Base-by-base conservation (phyloP, 805 yeast genomes). In the Wickerhamomyces ciferrii region DNA sequence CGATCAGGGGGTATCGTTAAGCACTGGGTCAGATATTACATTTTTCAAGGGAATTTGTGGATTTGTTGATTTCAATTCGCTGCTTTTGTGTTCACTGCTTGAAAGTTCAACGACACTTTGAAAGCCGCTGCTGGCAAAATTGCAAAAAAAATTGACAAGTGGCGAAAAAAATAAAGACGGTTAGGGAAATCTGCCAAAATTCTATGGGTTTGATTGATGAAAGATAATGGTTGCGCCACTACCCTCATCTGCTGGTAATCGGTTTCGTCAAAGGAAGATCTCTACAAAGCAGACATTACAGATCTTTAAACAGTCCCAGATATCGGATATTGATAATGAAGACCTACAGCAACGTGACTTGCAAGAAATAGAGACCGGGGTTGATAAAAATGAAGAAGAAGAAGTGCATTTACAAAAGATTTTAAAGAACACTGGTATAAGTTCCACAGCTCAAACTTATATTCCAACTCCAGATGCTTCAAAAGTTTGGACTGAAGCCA, bases 381-480 rank as follows among this genome's bases (percentile, higher is more conserved):
- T 94, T 38, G 99, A 94, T 60, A 94, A 94, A 63, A 89, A 87
- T 55, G 99, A 94, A 66, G 99, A 94, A 66, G 96, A 89, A 56
- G 99, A 94, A 65, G 94, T 87, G 38, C 99, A 94, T 77, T 74
- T 94, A 51, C 96, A 92, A 63, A 88, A 85, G 52, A 97, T 91
- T 43, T 84, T 94, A 53, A 82, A 83, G 65, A 92, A 92, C 14
- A 80, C 89, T 2, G 84, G 81, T 44, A 79, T 81, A 27, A 82
- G 83, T 2, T 75, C 87, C 18, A 69, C 79, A 48, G 58, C 54
- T n/a, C 58, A 62, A 21, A 59, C 56, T 8, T 92, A 84, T 64
- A 94, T 94, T 56, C 99, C 99, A 2, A 94, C 99, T 0, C 99
- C 99, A 0, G 96, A 89, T 71, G 97, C 98, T 4, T 84, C 95